Evolutionary conservation across 2,329 filamentous ascomycete genomes (phyloP), one percentile per base, ranked within the genome.

Genomic region (Dryadomyces quercus-mongolicae): DNA sequence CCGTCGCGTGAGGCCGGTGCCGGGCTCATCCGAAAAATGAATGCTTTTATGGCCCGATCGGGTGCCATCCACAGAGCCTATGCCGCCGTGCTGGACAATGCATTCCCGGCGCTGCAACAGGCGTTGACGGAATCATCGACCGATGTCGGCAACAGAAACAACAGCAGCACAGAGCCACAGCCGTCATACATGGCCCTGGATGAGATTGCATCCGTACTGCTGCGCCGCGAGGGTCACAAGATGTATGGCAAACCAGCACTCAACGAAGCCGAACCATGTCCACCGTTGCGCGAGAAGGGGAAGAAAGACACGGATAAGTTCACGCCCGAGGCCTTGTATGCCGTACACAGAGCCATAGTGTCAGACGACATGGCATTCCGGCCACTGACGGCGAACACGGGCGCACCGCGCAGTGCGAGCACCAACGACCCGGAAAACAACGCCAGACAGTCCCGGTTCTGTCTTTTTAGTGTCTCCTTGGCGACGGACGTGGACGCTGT

Each of bases 291-390:
- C 5, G 52, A 55, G 48, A 4, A 40, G 3, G 15, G 36, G 1
- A 4, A 34, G 31, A 63, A 66, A 21, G 1, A n/a, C 54, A 16
- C n/a, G 20, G 66, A 65, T 1, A 67, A 66, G 10, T 75, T 75
- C 53, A 68, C 74, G 0, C 59, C 74, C 1, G 62, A 73, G 31
- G 74, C 76, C 9, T 67, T 89, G 5, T 86, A 88, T 61, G 86
- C 87, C 4, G 80, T 90, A 7, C 84, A 89, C 60, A 78, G 78
- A 54, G 77, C 83, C 9, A 64, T 92, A 8, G 65, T 75, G 22
- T 71, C 75, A 44, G 76, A 82, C 56, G 80, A 83, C 9, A 72
- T 81, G 53, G 78, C 74, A 31, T 87, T 90, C 62, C 73, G 74
- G 2, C 71, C 75, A 2, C 58, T 60, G 50, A 78, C 64, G 15